phyloP scores from a whole-genome alignment of 2,329 filamentous ascomycete species.

The Ascochyta clinopodiicola region DNA sequence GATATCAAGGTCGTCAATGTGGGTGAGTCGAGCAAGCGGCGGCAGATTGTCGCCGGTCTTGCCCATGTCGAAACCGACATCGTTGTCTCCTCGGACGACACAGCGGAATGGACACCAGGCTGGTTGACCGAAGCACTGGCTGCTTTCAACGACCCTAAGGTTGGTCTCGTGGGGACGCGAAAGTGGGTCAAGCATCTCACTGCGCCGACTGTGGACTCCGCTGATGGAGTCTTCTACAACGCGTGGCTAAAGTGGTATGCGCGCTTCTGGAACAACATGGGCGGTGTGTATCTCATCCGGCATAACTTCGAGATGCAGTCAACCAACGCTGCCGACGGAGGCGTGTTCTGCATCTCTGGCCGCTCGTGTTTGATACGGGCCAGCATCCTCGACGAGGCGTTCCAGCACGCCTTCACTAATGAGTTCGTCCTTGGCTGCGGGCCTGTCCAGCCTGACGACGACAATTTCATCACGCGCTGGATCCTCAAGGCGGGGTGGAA shows the following conservation, averaged over 20 bases:
- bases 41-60: conserved; percentile 22
- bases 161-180: conserved; percentile 32
- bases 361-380: conserved; percentile 37
- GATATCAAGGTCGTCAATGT: conserved; percentile 16
- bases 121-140: conserved; percentile 25
- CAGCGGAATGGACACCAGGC: conserved; percentile 23
- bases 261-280: conserved; percentile 34
- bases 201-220: not conserved
- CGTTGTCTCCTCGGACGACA: conserved; percentile 28
- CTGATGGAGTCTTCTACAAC: not conserved
- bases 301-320: conserved; percentile 45
- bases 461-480: conserved; percentile 60
- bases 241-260: conserved; percentile 14
- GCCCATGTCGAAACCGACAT: conserved; percentile 16
- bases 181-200: conserved; percentile 31
- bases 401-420: conserved; percentile 27
- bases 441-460: conserved; percentile 39
- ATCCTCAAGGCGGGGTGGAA: conserved; percentile 55
- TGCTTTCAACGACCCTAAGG: conserved; percentile 23
- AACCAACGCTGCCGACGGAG: conserved; percentile 41
- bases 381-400: conserved; percentile 28
- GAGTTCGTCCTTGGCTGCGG: conserved; percentile 30
- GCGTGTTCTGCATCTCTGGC: conserved; percentile 43
- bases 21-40: conserved; percentile 28
- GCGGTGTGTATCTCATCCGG: conserved; percentile 37